Evolutionary conservation across 148 eudicot genomes (phyloP), one percentile per base, ranked within the genome.

Genomic region (Chenopodium quinoa): DNA sequence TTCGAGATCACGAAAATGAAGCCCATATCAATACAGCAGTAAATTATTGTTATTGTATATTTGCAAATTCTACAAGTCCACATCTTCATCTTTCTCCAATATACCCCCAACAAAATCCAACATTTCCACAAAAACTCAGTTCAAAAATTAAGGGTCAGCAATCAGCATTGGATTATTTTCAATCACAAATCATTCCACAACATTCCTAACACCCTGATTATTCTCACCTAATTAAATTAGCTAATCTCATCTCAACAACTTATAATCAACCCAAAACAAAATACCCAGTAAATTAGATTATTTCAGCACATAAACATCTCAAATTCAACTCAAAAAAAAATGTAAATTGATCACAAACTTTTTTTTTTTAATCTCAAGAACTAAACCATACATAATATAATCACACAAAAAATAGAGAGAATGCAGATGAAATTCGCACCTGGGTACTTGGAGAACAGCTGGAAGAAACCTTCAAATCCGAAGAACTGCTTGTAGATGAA

Each of bases 371-470:
- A 56, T 17, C 60, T 17, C 22, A 58, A 81, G 13, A 52, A 27
- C 4, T 23, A 74, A 63, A 56, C 17, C 62, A 56, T 4, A 56
- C 62, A 56, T 4, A 56, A 56, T 17, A 0, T 17, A 56, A 37
- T 37, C 5, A 17, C 4, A 19, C 4, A 56, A 56, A 14, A 14
- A 17, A 2, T 17, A 56, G 62, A 56, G 20, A 16, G 17, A 3
- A 66, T 46, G 62, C 73, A 54, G 7, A 75, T 19, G 2, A 65
- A 81, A 81, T 25, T 16, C 79, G 10, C 34, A 85, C 87, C 87
- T 81, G 87, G 78, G 76, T 68, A 54, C 46, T 78, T 60, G 37
- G 44, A 31, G 44, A 46, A 58, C 58, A 81, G 60, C 74, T 62
- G 37, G 56, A 67, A 69, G 32, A 7, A 78, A 29, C 31, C 16